These are phyloP conservation scores for Chionographis japonica DNA, from an alignment of 106 monocot species.

Conservation along the genomic window DNA sequence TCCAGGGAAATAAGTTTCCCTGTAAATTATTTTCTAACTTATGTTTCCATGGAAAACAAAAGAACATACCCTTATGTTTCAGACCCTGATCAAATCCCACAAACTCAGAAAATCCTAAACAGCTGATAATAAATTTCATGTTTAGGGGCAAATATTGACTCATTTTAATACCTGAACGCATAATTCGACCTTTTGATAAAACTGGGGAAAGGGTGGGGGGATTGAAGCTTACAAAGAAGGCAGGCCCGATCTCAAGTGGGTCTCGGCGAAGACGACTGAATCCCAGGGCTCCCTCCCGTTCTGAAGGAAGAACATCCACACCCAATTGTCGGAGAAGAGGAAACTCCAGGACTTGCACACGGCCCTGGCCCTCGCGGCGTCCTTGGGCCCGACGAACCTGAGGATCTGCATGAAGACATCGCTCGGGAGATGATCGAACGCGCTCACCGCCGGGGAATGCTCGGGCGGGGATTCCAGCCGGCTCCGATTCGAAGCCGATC, in stretches of 20 bases:
- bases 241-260: slow-evolving; percentile 41
- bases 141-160: too few relatives aligned
- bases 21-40: too few relatives aligned
- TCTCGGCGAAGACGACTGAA: slow-evolving; percentile 69
- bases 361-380: slow-evolving; percentile 39
- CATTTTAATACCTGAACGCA: too few relatives aligned
- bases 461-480: not conserved
- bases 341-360: slow-evolving; percentile 61
- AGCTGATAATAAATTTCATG: too few relatives aligned
- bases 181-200: too few relatives aligned
- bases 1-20: too few relatives aligned
- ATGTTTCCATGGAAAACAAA: too few relatives aligned
- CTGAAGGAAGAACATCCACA: slow-evolving; percentile 79
- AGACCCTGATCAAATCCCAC: too few relatives aligned
- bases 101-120: too few relatives aligned
- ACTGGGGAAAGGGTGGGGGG: too few relatives aligned
- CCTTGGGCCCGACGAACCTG: slow-evolving; percentile 46
- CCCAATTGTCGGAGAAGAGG: slow-evolving; percentile 60
- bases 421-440: slow-evolving; percentile 54
- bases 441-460: slow-evolving; percentile 26
- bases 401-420: slow-evolving; percentile 75
- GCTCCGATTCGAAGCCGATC: slow-evolving; percentile 9
- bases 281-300: slow-evolving; percentile 69
- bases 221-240: slow-evolving; percentile 12
- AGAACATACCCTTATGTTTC: too few relatives aligned